Percentiles rank a stretch among this genome's conserved stretches.
Evolutionary conservation across 768 basidiomycete genomes (phyloP).

Genomic region (Mycena maculata): DNA sequence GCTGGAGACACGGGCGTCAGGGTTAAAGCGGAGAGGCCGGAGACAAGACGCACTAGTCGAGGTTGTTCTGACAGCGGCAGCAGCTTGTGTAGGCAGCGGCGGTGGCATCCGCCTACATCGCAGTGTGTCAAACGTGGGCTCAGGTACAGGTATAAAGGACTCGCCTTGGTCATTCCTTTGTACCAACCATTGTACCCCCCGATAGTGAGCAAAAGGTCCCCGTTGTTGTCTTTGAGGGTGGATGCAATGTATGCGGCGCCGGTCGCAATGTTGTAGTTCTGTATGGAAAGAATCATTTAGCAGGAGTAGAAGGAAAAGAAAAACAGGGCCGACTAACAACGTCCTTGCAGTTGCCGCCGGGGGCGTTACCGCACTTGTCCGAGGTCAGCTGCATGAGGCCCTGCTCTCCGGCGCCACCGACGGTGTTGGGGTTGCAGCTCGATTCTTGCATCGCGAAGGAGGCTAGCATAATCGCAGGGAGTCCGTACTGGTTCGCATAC

Average conservation of each 20-base stretch:
- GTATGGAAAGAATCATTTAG: constrained; percentile 3
- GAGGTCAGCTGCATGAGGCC: constrained; percentile 88
- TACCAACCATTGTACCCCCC: constrained; percentile 86
- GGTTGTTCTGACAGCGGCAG: constrained; percentile 84
- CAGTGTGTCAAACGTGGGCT: constrained; percentile 11
- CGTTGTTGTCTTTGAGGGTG: constrained; percentile 59
- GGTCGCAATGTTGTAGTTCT: constrained; percentile 81
- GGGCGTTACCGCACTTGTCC: constrained; percentile 78
- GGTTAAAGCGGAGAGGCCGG: constrained; percentile 7
- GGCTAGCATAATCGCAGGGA: constrained; percentile 84
- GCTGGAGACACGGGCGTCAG: no score
- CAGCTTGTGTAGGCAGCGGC: constrained; percentile 64
- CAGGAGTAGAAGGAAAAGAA: constrained; percentile 10
- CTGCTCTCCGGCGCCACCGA: constrained; percentile 85
- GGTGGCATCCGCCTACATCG: constrained; percentile 62
- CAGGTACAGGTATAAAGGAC: constrained; percentile 22
- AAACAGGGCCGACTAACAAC: constrained; percentile 47
- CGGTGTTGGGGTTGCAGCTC: constrained; percentile 70
- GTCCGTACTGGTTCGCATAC: constrained; percentile 58
- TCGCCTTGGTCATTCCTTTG: constrained; percentile 67
- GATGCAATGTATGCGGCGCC: constrained; percentile 70
- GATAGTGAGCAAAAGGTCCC: constrained; percentile 66
- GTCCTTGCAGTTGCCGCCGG: constrained; percentile 58
- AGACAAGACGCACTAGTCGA: constrained; percentile 73
- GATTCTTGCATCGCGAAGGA: constrained; percentile 92